These are phyloP conservation scores for Ambispora gerdemannii DNA, from an alignment of 192 early-diverging fungal species.

Conservation along the genomic window DNA sequence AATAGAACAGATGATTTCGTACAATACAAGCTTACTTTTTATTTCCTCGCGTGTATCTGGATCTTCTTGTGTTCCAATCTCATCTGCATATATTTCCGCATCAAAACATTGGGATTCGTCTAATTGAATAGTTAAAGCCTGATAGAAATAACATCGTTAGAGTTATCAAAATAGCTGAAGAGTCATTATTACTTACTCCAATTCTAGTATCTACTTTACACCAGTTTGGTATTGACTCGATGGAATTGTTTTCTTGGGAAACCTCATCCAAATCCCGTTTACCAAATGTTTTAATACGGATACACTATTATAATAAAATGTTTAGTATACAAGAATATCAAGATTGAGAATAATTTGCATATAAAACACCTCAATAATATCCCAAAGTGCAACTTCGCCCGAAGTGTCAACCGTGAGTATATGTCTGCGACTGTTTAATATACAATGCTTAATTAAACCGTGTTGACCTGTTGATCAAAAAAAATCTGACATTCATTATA, in stretches of 20 bases:
- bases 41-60: slow-evolving; percentile 63
- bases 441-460: slow-evolving; percentile 59
- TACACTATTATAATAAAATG: slow-evolving; percentile 44
- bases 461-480: slow-evolving; percentile 47
- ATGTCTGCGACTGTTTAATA: slow-evolving; percentile 83
- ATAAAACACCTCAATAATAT: slow-evolving; percentile 72
- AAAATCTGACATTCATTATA: neutral
- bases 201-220: slow-evolving; percentile 89
- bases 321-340: no score
- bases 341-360: no score
- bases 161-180: neutral
- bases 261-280: slow-evolving; percentile 54
- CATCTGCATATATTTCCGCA: slow-evolving; percentile 88
- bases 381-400: slow-evolving; percentile 85
- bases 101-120: slow-evolving; percentile 78
- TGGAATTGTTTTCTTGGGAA: slow-evolving; percentile 53
- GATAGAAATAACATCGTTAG: neutral
- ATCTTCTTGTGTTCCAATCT: slow-evolving; percentile 51
- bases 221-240: slow-evolving; percentile 86
- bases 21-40: slow-evolving; percentile 57
- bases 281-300: slow-evolving; percentile 54
- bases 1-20: slow-evolving; percentile 36
- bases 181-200: slow-evolving; percentile 56
- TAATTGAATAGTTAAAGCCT: slow-evolving; percentile 82
- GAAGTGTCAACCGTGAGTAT: slow-evolving; percentile 80